phyloP scores from a whole-genome alignment of 345 rosid genomes.

The Brassica incana region DNA sequence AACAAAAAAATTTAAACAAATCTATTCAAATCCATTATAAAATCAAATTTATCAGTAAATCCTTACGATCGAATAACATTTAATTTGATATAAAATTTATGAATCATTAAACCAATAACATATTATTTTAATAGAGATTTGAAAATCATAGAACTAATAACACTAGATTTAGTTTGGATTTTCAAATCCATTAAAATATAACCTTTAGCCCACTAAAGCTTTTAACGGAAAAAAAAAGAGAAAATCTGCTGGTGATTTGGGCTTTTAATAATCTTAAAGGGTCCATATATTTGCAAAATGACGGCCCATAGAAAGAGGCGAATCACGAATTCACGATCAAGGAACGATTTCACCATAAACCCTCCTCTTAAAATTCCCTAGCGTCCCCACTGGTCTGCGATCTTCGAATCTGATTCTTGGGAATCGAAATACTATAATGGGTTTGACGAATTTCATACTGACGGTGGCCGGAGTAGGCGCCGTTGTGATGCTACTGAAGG shows the following conservation, averaged over 20 bases:
- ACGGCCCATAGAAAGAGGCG: constrained; percentile 24
- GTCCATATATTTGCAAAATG: neutral
- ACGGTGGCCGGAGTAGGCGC: constrained; percentile 97
- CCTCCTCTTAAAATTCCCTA: constrained; percentile 38
- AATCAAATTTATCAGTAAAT: too few species aligned
- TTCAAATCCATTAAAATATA: too few species aligned
- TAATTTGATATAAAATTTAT: too few species aligned
- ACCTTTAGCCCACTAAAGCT: neutral
- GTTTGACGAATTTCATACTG: constrained; percentile 74
- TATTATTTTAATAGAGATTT: too few species aligned
- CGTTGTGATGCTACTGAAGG: constrained; percentile 71
- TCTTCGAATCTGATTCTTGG: neutral
- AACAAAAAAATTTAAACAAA: too few species aligned
- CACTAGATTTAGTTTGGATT: too few species aligned
- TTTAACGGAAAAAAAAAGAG: neutral
- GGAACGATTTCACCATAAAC: constrained; percentile 19
- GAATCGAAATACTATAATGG: constrained; percentile 47
- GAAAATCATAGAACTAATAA: too few species aligned
- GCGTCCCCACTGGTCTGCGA: neutral
- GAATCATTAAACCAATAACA: too few species aligned
- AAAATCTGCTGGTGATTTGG: neutral
- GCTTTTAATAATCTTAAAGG: neutral
- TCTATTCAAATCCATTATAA: too few species aligned
- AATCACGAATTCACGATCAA: neutral
- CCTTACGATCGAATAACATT: too few species aligned